Evolutionary conservation across 495 filamentous ascomycete species (phyloP).

Genomic region (Penicillium pulvis): DNA sequence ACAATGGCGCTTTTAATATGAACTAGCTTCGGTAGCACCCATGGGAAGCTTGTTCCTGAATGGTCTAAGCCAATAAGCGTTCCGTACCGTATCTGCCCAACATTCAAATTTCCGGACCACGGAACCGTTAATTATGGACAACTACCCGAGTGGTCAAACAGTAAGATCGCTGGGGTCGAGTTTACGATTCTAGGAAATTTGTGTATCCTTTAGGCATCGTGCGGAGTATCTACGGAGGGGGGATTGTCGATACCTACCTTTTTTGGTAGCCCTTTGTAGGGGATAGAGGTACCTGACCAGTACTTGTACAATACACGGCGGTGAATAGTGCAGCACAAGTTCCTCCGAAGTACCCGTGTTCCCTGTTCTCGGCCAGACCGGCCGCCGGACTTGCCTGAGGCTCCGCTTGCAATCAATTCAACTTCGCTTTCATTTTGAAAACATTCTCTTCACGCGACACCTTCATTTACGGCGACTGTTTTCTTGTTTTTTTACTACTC

Average conservation of each 20-base stretch:
- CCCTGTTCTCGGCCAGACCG: conserved; percentile 28
- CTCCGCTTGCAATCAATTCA: conserved; percentile 25
- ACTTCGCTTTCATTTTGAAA: conserved; percentile 27
- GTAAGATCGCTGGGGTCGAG: conserved; percentile 12
- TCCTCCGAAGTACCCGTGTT: background rate
- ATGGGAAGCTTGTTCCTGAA: background rate
- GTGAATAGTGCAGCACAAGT: conserved; percentile 1
- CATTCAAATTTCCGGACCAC: conserved; percentile 6
- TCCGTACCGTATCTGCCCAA: conserved; percentile 7
- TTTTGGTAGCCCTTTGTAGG: background rate
- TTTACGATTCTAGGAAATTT: conserved; percentile 15
- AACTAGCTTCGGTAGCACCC: background rate
- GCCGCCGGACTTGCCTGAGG: conserved; percentile 27
- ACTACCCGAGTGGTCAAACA: conserved; percentile 24
- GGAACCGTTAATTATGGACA: conserved; percentile 23
- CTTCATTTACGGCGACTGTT: conserved; percentile 20
- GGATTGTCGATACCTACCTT: conserved; percentile 5
- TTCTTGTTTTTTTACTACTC: conserved; percentile 14
- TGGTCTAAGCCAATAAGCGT: conserved; percentile 9
- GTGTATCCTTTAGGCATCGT: background rate
- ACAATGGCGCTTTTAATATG: conserved; percentile 41
- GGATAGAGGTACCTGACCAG: background rate
- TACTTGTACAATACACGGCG: conserved; percentile 2
- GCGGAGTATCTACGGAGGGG: background rate
- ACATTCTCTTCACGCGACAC: conserved; percentile 19